These are phyloP conservation scores for Termitomyces sp. DNA, from an alignment of 768 basidiomycete species.

Conservation along the genomic window DNA sequence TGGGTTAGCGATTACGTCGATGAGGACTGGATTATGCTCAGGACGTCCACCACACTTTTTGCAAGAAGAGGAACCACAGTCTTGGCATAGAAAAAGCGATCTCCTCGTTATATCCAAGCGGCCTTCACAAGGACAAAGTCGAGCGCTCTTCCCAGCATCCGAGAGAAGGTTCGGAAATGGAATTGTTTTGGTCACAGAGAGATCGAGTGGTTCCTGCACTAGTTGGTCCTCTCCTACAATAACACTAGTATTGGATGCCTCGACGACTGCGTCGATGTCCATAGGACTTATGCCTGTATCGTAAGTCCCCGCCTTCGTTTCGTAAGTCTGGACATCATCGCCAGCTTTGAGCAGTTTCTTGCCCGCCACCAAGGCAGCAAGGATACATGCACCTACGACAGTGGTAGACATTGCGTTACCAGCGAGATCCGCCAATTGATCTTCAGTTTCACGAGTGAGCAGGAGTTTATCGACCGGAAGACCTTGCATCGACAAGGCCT, in stretches of 20 bases:
- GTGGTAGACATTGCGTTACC: constrained; percentile 99
- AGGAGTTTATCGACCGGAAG: constrained; percentile 89
- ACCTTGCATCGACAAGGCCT: constrained; percentile 92
- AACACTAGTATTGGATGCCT: constrained; percentile 31
- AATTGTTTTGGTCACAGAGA: constrained; percentile 45
- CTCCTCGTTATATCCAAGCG: constrained; percentile 69
- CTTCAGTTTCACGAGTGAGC: constrained; percentile 88
- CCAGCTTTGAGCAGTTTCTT: constrained; percentile 63
- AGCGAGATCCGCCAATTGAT: constrained; percentile 89
- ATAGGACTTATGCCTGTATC: constrained; percentile 33
- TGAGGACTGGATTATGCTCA: constrained; percentile 66
- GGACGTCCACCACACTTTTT: constrained; percentile 86
- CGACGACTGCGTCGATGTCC: constrained; percentile 36
- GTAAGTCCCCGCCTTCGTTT: constrained; percentile 44
- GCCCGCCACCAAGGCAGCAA: constrained; percentile 72
- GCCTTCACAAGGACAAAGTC: constrained; percentile 91
- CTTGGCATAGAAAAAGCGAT: constrained; percentile 59
- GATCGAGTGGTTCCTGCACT: constrained; percentile 55
- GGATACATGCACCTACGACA: constrained; percentile 86
- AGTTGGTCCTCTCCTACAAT: constrained; percentile 74
- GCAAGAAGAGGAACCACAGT: constrained; percentile 79
- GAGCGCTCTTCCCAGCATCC: constrained; percentile 62
- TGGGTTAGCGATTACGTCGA: constrained; percentile 44
- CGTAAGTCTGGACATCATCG: constrained; percentile 61
- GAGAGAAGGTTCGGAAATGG: constrained; percentile 52